Percentiles rank a stretch among this genome's conserved stretches.
phyloP scores from a whole-genome alignment of 2,329 filamentous ascomycete species.

The Microdochium trichocladiopsis region DNA sequence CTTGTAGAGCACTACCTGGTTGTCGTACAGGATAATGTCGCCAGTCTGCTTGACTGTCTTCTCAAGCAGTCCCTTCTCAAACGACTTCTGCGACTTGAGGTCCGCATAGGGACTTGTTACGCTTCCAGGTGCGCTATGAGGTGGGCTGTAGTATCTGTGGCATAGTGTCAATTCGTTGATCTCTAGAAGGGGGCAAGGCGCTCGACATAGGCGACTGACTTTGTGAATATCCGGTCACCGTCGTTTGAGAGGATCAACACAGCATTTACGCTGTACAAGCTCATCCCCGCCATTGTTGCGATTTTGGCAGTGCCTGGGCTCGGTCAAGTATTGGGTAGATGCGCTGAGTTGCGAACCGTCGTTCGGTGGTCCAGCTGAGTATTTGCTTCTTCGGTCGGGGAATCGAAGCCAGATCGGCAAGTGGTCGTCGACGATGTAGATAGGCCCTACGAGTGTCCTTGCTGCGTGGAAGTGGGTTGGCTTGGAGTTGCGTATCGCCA shows the following conservation, averaged over 20 bases:
- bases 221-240: slow-evolving; percentile 83
- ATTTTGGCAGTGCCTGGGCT: not conserved
- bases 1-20: slow-evolving; percentile 95
- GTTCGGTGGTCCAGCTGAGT: not conserved
- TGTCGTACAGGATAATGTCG: slow-evolving; percentile 97
- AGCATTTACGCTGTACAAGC: slow-evolving; percentile 70
- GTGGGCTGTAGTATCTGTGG: slow-evolving; percentile 39
- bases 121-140: slow-evolving; percentile 40
- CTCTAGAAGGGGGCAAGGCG: slow-evolving; percentile 44
- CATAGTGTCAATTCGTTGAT: slow-evolving; percentile 18
- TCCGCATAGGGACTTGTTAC: slow-evolving; percentile 73
- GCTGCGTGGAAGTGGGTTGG: no score
- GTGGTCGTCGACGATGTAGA: no score
- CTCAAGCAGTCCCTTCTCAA: slow-evolving; percentile 91
- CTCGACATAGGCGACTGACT: slow-evolving; percentile 60
- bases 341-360: no score
- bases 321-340: not conserved
- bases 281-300: slow-evolving; percentile 62
- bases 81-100: slow-evolving; percentile 88
- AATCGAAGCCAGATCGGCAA: no score
- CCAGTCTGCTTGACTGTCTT: slow-evolving; percentile 95
- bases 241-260: slow-evolving; percentile 79
- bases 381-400: not conserved
- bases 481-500: no score
- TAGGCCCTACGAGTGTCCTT: no score